These are phyloP conservation scores for Plasmodium sp. DNA, from an alignment of 169 alveolate genomes.

Conservation along the genomic window DNA sequence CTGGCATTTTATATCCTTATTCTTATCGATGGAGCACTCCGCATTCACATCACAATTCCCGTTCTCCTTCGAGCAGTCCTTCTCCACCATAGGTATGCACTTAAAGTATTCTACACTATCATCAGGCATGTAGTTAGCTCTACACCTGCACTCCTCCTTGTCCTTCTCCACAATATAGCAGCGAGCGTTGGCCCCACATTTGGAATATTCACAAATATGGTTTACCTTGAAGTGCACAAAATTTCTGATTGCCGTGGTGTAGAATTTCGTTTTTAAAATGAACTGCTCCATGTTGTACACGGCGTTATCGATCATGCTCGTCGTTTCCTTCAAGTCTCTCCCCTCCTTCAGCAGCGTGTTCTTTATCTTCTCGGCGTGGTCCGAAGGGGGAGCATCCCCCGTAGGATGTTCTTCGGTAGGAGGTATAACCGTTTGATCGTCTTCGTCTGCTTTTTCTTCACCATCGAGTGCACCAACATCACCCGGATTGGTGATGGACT, in stretches of 20 bases:
- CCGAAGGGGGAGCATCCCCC: neutral
- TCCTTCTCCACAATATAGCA: slow-evolving; percentile 53
- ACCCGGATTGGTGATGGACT: no score
- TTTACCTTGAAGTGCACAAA: slow-evolving; percentile 30
- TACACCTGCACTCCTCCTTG: slow-evolving; percentile 60
- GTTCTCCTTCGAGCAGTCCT: slow-evolving; percentile 22
- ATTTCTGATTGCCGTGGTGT: slow-evolving; percentile 13
- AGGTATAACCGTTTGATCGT: no score
- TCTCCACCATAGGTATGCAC: slow-evolving; percentile 33
- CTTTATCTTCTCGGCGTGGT: slow-evolving; percentile 1
- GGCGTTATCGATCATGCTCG: slow-evolving; percentile 15
- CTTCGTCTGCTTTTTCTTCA: neutral
- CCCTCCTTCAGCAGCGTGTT: slow-evolving; percentile 14
- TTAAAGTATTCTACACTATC: slow-evolving; percentile 14
- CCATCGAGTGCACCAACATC: neutral
- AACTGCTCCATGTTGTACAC: slow-evolving; percentile 25
- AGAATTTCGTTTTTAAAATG: slow-evolving; percentile 16
- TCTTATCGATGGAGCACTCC: slow-evolving; percentile 19
- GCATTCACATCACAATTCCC: slow-evolving; percentile 68
- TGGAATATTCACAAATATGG: slow-evolving; percentile 57
- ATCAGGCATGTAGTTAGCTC: slow-evolving; percentile 55
- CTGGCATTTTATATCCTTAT: slow-evolving; percentile 25
- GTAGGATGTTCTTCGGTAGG: neutral
- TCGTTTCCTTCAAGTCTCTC: slow-evolving; percentile 20
- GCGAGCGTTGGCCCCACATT: slow-evolving; percentile 72